Conservation (phyloP, 2,329 filamentous ascomycete genomes). For the Aspergillus niger region DNA sequence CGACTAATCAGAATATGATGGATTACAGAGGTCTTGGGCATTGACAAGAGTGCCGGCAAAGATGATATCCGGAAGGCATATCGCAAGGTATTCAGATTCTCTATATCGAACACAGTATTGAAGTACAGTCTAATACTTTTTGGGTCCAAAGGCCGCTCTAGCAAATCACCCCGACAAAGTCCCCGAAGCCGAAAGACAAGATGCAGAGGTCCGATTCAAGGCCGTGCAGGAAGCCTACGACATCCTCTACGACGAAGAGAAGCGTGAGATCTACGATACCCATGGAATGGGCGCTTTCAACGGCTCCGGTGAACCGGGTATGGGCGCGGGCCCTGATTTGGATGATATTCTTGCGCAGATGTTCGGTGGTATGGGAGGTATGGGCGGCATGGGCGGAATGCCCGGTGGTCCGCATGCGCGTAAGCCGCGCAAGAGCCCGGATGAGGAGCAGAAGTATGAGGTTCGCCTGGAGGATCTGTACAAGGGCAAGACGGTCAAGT, state of each 20-base stretch:
- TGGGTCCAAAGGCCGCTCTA: conserved; percentile 69
- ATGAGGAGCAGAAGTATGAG: conserved; percentile 89
- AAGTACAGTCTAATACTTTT: background rate
- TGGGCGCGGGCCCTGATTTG: conserved; percentile 67
- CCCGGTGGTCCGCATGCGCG: conserved; percentile 48
- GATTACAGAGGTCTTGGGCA: conserved; percentile 71
- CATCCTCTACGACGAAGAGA: conserved; percentile 94
- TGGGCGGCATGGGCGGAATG: conserved; percentile 56
- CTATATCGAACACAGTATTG: too few species aligned
- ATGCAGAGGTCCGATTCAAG: conserved; percentile 92
- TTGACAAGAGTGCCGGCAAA: conserved; percentile 70
- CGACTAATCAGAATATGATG: conserved; percentile 12
- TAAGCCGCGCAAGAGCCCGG: conserved; percentile 65
- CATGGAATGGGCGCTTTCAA: conserved; percentile 97
- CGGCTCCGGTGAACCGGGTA: conserved; percentile 66
- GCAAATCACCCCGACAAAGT: conserved; percentile 96
- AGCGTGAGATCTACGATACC: conserved; percentile 85
- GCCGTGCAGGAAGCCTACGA: conserved; percentile 92
- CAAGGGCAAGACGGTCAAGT: conserved; percentile 97
- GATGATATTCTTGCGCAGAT: conserved; percentile 93
- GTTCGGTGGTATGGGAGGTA: conserved; percentile 63
- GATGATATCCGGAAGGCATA: conserved; percentile 94
- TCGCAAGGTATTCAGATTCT: conserved; percentile 68
- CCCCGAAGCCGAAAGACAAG: conserved; percentile 76
- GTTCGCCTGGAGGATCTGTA: conserved; percentile 93